Base-by-base conservation (phyloP, 1,139 yeast genomes). In the Suhomyces atakaporum region DNA sequence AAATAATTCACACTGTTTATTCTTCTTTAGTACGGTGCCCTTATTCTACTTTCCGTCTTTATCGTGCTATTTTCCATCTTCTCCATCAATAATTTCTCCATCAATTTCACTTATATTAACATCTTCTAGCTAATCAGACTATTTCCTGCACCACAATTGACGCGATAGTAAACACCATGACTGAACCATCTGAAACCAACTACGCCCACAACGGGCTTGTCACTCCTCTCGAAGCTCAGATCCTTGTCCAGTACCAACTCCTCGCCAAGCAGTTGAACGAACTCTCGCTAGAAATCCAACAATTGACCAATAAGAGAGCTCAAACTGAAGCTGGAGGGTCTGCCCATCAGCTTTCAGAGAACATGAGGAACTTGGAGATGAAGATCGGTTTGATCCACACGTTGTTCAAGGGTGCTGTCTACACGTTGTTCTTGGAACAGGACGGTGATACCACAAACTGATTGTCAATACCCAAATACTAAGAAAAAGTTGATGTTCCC, bases 301-400 rank as follows among this genome's bases (percentile, higher is more conserved):
- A 50, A 29, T 47, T 69, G 33, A 62, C 62, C 40, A 47, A 48
- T 29, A 47, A 43, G 27, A 27, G 33, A 16, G 37, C 27, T n/a
- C 33, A 24, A 25, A n/a, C 13, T 19, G 20, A 22, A 11, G 12
- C 10, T 7, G 38, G 45, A 9, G 58, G 55, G 7, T 41, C 50
- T 14, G 57, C 56, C 16, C 53, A 51, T 25, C 65, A 64, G 31
- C 58, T 77, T 29, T 57, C 74, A 30, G 75, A 69, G 27, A 75
- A 74, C 43, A 54, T 82, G 48, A 62, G 86, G 27, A 75, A 69
- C 29, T 63, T 83, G 35, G 89, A 83, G 54, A 70, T 75, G 44
- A 79, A 80, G 45, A 65, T 82, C n/a, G 81, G 82, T 1, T 60
- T 81, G 40, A 79, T 82, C 3, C 79, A 83, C 36, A 82, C 87